Evolutionary conservation across 768 basidiomycete genomes (phyloP), one percentile per base, ranked within the genome.

Genomic region (Boletus subparvulus): DNA sequence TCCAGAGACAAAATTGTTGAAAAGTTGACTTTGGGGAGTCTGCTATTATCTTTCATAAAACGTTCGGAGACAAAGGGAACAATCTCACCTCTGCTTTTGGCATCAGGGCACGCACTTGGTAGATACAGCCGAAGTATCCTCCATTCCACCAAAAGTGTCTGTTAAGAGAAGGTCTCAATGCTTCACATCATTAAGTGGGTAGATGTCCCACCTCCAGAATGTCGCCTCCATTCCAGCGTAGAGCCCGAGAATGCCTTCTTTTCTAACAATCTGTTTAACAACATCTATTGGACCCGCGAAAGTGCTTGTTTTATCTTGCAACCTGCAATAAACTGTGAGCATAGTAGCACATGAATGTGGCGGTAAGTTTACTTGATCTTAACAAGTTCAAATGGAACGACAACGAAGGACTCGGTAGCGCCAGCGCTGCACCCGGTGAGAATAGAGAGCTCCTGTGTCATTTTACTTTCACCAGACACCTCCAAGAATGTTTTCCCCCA

Each of bases 151-250:
- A 88, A 32, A 92, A 64, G 64, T 94, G 92, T 65, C 89, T 91
- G 46, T 42, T 40, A 44, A 39, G 47, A 49, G 17, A 32, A 45
- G 10, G 12, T 3, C 7, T 64, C 32, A 54, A n/a, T 43, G 19
- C 30, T 33, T 1, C 17, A 47, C 30, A 14, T 19, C 36, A 42
- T 30, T 3, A 16, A 19, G 21, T n/a, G 14, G n/a, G 41, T 17
- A 19, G 24, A 37, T 24, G 14, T 26, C 19, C 41, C 17, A 91
- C 92, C 95, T 83, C 96, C 96, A 98, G 76, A 98, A 96, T 3
- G 96, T 98, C 13, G 93, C 84, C 70, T 98, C 97, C 90, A 98
- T 95, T 36, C 97, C 95, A 24, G 85, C 85, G 68, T 98, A 98
- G 26, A 98, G 74, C 19, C 93, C 95, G 0, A 98, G 74, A 5